Conservation (phyloP, 2,329 filamentous ascomycete genomes). For the Verticillium zaregamsianum region DNA sequence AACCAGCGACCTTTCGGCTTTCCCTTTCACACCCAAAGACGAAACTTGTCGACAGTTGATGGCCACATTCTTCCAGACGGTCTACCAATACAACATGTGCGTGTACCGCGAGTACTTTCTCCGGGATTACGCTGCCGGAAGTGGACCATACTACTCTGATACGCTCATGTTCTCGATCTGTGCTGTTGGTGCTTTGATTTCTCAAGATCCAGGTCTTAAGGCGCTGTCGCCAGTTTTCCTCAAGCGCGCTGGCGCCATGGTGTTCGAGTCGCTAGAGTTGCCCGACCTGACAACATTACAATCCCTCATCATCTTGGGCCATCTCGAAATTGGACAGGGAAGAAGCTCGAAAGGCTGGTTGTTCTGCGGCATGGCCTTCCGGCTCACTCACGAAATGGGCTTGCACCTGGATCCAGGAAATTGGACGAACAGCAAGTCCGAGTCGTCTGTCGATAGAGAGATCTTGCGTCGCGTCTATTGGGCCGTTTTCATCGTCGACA, state of each 20-base stretch:
- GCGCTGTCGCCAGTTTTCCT: slow-evolving; percentile 38
- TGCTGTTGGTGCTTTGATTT: slow-evolving; percentile 42
- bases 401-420: slow-evolving; percentile 47
- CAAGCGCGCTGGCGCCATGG: slow-evolving; percentile 37
- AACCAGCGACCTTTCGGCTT: background rate
- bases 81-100: slow-evolving; percentile 46
- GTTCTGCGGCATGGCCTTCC: slow-evolving; percentile 48
- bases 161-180: slow-evolving; percentile 44
- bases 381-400: slow-evolving; percentile 47
- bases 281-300: slow-evolving; percentile 44
- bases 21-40: slow-evolving; percentile 37
- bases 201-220: slow-evolving; percentile 28
- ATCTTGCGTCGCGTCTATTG: slow-evolving; percentile 45
- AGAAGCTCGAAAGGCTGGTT: slow-evolving; percentile 47
- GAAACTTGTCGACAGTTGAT: slow-evolving; percentile 39
- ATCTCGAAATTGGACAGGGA: slow-evolving; percentile 42
- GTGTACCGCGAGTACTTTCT: slow-evolving; percentile 48
- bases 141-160: slow-evolving; percentile 45
- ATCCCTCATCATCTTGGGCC: slow-evolving; percentile 38
- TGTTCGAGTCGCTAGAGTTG: slow-evolving; percentile 38
- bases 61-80: slow-evolving; percentile 42
- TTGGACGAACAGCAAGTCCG: slow-evolving; percentile 34
- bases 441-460: slow-evolving; percentile 38
- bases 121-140: slow-evolving; percentile 41
- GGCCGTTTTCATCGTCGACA: slow-evolving; percentile 45